phyloP scores from a whole-genome alignment of 1,284 basidiomycete genomes.

The Afroboletus lepidellus region DNA sequence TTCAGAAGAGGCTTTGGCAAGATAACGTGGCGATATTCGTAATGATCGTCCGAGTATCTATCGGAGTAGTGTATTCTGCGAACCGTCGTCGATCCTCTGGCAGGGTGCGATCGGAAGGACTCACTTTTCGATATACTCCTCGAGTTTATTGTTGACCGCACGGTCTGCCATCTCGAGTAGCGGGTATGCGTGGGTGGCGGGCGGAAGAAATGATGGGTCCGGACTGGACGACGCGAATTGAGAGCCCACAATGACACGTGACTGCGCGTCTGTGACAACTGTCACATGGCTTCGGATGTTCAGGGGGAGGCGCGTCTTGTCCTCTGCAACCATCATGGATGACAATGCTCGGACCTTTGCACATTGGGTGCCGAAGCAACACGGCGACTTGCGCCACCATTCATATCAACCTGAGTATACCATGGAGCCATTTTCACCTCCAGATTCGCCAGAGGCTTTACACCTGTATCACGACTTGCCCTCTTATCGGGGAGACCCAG shows the following conservation, averaged over 20 bases:
- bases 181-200: slow-evolving; percentile 12
- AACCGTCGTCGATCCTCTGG: slow-evolving; percentile 14
- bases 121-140: slow-evolving; percentile 70
- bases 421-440: slow-evolving; percentile 7
- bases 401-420: neutral
- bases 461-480: slow-evolving; percentile 3
- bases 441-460: slow-evolving; percentile 6
- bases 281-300: slow-evolving; percentile 14
- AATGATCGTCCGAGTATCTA: slow-evolving; percentile 78
- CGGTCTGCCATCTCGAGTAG: slow-evolving; percentile 30
- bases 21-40: slow-evolving; percentile 91
- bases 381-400: neutral
- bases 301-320: slow-evolving; percentile 5
- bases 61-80: slow-evolving; percentile 80
- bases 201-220: neutral
- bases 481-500: slow-evolving; percentile 34
- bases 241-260: slow-evolving; percentile 20
- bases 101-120: slow-evolving; percentile 16
- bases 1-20: slow-evolving; percentile 87
- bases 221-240: slow-evolving; percentile 8
- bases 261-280: slow-evolving; percentile 24
- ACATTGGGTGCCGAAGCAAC: neutral
- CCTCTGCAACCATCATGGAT: slow-evolving; percentile 22
- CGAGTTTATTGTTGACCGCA: slow-evolving; percentile 45
- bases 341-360: slow-evolving; percentile 2